These are phyloP conservation scores for Pestalotiopsis fici DNA, from an alignment of 2,329 filamentous ascomycete species.

Conservation along the genomic window DNA sequence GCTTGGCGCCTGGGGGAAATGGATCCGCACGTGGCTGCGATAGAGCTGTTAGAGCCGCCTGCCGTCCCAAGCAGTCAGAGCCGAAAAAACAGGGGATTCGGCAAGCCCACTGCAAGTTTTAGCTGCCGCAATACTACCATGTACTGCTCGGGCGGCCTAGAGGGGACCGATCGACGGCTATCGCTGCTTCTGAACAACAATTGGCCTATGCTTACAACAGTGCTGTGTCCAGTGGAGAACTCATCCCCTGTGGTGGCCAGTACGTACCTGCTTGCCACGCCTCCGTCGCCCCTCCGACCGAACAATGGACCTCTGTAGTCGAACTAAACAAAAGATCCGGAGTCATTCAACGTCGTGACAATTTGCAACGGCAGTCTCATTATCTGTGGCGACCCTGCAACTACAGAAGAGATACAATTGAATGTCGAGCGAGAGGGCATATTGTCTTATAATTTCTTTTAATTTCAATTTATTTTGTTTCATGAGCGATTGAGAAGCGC, in stretches of 20 bases:
- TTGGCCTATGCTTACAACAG: not conserved
- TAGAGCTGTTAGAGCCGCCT: not conserved
- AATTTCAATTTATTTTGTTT: not conserved
- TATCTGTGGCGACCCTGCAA: not conserved
- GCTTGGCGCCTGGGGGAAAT: not conserved
- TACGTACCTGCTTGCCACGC: not conserved
- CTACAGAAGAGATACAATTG: not conserved
- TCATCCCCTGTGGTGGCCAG: not conserved
- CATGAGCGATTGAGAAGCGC: not conserved
- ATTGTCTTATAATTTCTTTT: not conserved
- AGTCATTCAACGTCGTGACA: not conserved
- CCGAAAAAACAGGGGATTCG: not conserved
- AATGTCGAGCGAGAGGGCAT: not conserved
- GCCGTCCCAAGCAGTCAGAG: slow-evolving; percentile 6
- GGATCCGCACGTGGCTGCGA: not conserved
- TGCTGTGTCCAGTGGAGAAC: not conserved
- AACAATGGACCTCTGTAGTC: not conserved
- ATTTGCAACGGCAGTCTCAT: not conserved
- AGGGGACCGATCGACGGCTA: not conserved
- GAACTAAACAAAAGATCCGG: not conserved
- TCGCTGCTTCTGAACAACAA: not conserved
- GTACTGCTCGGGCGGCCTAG: not conserved
- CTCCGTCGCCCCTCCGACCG: not conserved
- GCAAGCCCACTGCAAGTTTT: not conserved
- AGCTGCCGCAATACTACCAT: not conserved